Conservation (phyloP, 345 rosid species). For the Syzygium jambos region DNA sequence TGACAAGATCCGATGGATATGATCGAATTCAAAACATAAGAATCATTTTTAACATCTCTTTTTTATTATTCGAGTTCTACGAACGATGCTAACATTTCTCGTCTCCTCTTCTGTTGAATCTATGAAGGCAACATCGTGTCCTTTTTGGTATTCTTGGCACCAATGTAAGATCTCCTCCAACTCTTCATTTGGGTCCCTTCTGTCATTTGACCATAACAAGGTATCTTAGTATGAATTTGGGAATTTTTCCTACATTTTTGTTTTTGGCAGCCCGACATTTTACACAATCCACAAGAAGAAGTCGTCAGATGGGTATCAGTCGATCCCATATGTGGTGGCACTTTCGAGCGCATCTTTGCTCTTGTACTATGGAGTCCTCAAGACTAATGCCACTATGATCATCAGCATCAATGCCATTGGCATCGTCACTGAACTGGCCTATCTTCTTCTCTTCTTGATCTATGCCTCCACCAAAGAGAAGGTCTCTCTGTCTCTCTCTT, state of each 20-base stretch:
- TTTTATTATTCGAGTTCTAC: neutral
- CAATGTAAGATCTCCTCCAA: constrained; percentile 37
- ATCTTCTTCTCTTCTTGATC: constrained; percentile 36
- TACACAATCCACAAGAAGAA: constrained; percentile 44
- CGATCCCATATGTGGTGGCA: constrained; percentile 59
- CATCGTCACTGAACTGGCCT: constrained; percentile 39
- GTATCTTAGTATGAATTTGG: neutral
- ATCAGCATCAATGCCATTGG: constrained; percentile 59
- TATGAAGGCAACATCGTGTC: constrained; percentile 61
- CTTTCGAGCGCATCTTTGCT: constrained; percentile 59
- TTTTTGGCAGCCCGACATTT: constrained; percentile 60
- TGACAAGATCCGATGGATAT: neutral
- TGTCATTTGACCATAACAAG: neutral
- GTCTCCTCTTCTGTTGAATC: neutral
- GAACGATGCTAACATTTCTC: neutral
- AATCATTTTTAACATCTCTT: neutral
- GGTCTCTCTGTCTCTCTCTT: constrained; percentile 14
- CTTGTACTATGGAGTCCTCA: constrained; percentile 52
- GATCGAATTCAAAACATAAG: neutral
- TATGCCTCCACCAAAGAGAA: constrained; percentile 53
- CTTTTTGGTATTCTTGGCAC: constrained; percentile 64
- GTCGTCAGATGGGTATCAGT: constrained; percentile 63
- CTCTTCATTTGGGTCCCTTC: neutral
- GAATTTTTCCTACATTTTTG: neutral
- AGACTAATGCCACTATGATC: constrained; percentile 35